Evolutionary conservation across 208 protist species (phyloP).

Genomic region (Wallacemonas sp.): DNA sequence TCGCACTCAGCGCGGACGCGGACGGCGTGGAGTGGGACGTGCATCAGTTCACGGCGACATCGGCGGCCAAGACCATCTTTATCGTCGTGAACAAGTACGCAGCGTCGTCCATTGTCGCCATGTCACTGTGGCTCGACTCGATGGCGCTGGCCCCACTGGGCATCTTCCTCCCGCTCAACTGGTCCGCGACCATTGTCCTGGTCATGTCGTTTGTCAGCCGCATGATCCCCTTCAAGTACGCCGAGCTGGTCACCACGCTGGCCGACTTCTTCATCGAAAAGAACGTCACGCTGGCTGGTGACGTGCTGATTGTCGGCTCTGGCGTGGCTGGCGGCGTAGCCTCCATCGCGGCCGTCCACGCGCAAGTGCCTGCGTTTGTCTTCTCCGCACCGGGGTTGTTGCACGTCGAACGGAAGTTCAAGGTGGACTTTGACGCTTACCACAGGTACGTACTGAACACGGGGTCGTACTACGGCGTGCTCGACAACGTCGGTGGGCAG

Average conservation of each 20-base stretch:
- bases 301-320: conserved; percentile 42
- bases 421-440: conserved; percentile 33
- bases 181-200: conserved; percentile 44
- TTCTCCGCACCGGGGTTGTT: conserved; percentile 65
- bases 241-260: conserved; percentile 26
- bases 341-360: conserved; percentile 31
- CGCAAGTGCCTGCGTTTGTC: conserved; percentile 45
- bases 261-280: conserved; percentile 22
- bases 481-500: conserved; percentile 62
- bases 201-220: conserved; percentile 53
- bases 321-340: conserved; percentile 62
- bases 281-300: conserved; percentile 14
- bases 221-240: conserved; percentile 48
- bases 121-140: conserved; percentile 63
- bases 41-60: conserved; percentile 41
- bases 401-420: conserved; percentile 42
- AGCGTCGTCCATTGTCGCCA: conserved; percentile 50
- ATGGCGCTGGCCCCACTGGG: conserved; percentile 61
- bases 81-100: conserved; percentile 55
- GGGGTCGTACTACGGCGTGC: conserved; percentile 38
- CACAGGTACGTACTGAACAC: conserved; percentile 57
- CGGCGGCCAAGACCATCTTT: conserved; percentile 38
- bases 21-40: conserved; percentile 39
- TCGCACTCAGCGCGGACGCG: conserved; percentile 22
- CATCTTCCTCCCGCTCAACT: conserved; percentile 68